Conservation (phyloP, 495 filamentous ascomycete species). For the Jackrogersella multiformis region DNA sequence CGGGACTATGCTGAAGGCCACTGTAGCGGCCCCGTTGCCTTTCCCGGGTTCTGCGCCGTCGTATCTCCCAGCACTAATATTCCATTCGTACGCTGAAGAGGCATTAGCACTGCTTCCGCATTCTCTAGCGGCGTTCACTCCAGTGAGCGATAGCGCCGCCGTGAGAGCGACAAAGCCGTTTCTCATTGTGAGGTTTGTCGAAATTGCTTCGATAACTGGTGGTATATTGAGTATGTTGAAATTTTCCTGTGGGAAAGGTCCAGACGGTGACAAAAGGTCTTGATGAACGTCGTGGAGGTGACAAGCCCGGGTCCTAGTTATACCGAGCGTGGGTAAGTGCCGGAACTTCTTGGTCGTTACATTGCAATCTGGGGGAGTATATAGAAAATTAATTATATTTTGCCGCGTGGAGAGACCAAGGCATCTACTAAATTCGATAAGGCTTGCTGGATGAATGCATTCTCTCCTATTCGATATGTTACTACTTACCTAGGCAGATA, state of each 20-base stretch:
- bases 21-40: conserved; percentile 35
- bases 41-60: conserved; percentile 40
- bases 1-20: conserved; percentile 47
- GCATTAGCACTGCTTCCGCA: conserved; percentile 35
- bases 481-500: too few species aligned
- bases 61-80: conserved; percentile 47
- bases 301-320: conserved; percentile 15
- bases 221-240: background rate
- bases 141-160: conserved; percentile 28
- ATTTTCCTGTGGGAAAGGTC: background rate
- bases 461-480: too few species aligned
- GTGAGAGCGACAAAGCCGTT: conserved; percentile 16
- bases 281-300: background rate
- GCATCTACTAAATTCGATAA: too few species aligned
- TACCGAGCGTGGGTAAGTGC: conserved; percentile 33
- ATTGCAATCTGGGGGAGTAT: conserved; percentile 32
- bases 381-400: conserved; percentile 27
- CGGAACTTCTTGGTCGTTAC: conserved; percentile 18
- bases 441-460: too few species aligned
- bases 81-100: conserved; percentile 43
- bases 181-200: conserved; percentile 22
- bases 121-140: conserved; percentile 37
- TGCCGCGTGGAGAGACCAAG: conserved; percentile 9
- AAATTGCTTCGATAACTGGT: background rate
- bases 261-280: background rate